phyloP scores from a whole-genome alignment of 2,329 filamentous ascomycete genomes.

The Ilyonectria robusta region DNA sequence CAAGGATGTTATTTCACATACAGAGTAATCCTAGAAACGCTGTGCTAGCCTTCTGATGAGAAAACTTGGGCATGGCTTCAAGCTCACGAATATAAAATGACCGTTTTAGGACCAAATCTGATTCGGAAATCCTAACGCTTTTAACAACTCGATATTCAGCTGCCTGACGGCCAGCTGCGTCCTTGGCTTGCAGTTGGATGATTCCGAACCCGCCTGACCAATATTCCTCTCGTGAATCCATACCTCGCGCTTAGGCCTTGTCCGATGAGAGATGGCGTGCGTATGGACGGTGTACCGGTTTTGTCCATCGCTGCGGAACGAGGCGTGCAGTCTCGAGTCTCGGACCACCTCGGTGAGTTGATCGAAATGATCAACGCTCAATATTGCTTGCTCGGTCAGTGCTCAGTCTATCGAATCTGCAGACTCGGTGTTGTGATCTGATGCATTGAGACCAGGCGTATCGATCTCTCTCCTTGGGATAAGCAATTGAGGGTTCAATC shows the following conservation, averaged over 20 bases:
- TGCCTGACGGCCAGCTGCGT: neutral
- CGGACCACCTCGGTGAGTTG: neutral
- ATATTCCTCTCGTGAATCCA: slow-evolving; percentile 1
- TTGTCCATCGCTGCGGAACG: neutral
- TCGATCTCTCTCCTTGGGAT: neutral
- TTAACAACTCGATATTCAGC: slow-evolving; percentile 1
- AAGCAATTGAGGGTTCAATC: neutral
- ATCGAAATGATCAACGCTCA: neutral
- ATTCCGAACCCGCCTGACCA: neutral
- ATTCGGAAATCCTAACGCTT: neutral
- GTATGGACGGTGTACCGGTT: neutral
- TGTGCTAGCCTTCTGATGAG: neutral
- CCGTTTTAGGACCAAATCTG: neutral
- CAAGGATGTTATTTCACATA: neutral
- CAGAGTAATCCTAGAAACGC: neutral
- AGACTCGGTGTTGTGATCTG: neutral
- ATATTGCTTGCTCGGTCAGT: neutral
- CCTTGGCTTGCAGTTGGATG: neutral
- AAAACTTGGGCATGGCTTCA: neutral
- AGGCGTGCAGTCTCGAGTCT: neutral
- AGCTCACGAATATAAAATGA: neutral
- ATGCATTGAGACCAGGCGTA: neutral
- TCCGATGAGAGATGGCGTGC: neutral
- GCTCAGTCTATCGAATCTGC: too few relatives aligned
- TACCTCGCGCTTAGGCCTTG: neutral